Evolutionary conservation across 345 rosid species (phyloP).

Genomic region (Balakata baccata): DNA sequence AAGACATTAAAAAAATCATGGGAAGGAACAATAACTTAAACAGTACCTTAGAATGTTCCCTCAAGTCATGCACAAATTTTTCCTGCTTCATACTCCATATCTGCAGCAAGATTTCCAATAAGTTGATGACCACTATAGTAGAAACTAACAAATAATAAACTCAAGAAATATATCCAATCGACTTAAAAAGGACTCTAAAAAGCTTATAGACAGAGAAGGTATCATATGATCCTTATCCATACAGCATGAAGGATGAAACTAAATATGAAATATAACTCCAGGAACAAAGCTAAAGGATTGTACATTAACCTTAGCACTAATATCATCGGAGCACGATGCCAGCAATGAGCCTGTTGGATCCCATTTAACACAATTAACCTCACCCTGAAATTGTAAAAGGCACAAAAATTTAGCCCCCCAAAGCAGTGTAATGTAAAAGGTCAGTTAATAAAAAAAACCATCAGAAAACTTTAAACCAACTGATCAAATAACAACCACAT

Average conservation of each 20-base stretch:
- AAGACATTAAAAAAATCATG: not conserved
- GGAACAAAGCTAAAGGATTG: constrained; percentile 3
- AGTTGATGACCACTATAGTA: not conserved
- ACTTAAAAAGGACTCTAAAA: not conserved
- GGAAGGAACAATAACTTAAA: not conserved
- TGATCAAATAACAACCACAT: not conserved
- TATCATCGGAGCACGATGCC: constrained; percentile 98
- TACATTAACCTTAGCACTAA: constrained; percentile 76
- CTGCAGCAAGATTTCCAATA: constrained; percentile 13
- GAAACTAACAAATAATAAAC: not conserved
- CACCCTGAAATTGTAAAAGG: constrained; percentile 61
- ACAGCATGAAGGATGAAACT: not conserved
- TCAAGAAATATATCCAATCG: not conserved
- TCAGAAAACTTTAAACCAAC: not conserved
- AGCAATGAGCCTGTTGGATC: constrained; percentile 89
- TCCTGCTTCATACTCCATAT: constrained; percentile 88
- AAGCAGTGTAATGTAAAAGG: not conserved
- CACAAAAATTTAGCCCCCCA: constrained; percentile 15
- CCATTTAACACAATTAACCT: constrained; percentile 99
- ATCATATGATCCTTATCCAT: not conserved
- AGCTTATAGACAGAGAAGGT: not conserved
- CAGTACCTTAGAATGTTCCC: constrained; percentile 32
- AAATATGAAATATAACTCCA: not conserved
- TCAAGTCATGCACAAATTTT: constrained; percentile 74
- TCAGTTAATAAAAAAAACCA: not conserved